Evolutionary conservation across 495 filamentous ascomycete species (phyloP).

Genomic region (Bombardia bombarda): DNA sequence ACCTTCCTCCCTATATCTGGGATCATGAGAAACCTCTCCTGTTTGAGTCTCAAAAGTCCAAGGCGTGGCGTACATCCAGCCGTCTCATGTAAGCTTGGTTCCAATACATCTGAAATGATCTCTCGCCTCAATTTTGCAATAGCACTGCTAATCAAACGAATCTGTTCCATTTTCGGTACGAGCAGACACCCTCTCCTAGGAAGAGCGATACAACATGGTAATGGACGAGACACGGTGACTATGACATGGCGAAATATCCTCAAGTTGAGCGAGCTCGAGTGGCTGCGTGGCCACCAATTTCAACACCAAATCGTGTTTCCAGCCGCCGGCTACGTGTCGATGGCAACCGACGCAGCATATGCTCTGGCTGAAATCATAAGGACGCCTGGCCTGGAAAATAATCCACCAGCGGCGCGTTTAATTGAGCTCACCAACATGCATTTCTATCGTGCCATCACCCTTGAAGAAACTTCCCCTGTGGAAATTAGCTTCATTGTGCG

Average conservation of each 20-base stretch:
- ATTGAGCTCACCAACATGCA: slow-evolving; percentile 1
- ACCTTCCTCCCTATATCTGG: slow-evolving; percentile 33
- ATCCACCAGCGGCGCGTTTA: neutral
- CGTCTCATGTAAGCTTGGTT: neutral
- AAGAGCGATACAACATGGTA: slow-evolving; percentile 6
- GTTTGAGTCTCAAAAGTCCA: slow-evolving; percentile 29
- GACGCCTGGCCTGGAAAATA: neutral
- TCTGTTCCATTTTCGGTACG: too few relatives aligned
- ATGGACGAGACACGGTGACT: slow-evolving; percentile 27
- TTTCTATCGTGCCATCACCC: neutral
- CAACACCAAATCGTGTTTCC: slow-evolving; percentile 42
- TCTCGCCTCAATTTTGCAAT: neutral
- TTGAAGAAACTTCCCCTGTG: neutral
- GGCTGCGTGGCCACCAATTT: slow-evolving; percentile 40
- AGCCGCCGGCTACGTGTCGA: slow-evolving; percentile 44
- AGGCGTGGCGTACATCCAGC: slow-evolving; percentile 18
- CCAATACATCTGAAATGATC: neutral
- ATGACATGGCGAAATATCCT: slow-evolving; percentile 35
- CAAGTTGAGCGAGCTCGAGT: slow-evolving; percentile 33
- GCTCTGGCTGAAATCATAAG: slow-evolving; percentile 14
- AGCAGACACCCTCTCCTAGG: slow-evolving; percentile 39
- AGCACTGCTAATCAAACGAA: slow-evolving; percentile 2
- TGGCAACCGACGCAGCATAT: slow-evolving; percentile 41
- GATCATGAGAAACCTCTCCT: slow-evolving; percentile 26
- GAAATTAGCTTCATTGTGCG: neutral